Conservation (phyloP, 345 rosid genomes). For the Gossypium australe region DNA sequence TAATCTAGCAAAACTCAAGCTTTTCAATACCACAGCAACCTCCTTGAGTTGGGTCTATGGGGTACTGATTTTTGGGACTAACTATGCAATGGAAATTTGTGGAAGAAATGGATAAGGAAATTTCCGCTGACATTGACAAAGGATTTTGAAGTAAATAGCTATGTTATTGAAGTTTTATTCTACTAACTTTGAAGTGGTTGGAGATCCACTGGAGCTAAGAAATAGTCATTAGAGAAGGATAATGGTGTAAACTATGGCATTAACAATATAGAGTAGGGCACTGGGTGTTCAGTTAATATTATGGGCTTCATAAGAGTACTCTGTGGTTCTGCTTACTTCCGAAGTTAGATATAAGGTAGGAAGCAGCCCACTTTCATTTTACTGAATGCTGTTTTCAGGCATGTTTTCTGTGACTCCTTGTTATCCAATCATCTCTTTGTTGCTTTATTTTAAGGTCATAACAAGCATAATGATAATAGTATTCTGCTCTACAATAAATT, state of each 20-base stretch:
- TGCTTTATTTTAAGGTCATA: slow-evolving; percentile 5
- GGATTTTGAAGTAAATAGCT: background rate
- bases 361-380: background rate
- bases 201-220: background rate
- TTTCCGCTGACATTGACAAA: background rate
- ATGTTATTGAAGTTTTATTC: background rate
- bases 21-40: background rate
- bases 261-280: background rate
- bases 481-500: background rate
- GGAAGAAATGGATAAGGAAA: background rate
- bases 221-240: slow-evolving; percentile 7
- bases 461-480: background rate
- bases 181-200: background rate
- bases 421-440: background rate
- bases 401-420: background rate
- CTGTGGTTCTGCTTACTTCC: background rate
- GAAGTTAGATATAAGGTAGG: background rate
- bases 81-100: background rate
- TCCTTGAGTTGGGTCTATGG: background rate
- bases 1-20: background rate
- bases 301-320: background rate
- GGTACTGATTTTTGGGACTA: background rate
- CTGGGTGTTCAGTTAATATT: background rate
- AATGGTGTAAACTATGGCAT: background rate
- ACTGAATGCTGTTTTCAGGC: background rate